Evolutionary conservation across 106 monocot genomes (phyloP), one percentile per base, ranked within the genome.

Genomic region (Acanthochlamys bracteata): DNA sequence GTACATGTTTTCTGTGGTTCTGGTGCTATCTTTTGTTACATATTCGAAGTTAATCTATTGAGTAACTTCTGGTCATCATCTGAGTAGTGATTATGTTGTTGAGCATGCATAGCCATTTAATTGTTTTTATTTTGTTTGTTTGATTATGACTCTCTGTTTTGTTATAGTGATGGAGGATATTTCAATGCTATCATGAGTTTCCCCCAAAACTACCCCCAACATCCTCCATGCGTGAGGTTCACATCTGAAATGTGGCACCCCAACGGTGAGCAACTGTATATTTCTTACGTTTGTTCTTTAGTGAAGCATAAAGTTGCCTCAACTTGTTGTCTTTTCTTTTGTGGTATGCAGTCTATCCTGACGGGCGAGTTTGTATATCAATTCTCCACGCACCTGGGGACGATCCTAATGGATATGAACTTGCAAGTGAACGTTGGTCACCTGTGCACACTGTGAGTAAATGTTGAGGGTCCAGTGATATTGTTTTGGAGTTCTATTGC

Each of bases 341-440:
- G 12, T 26, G 25, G 45, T 66, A 23, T 67, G 22, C 20, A 76
- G 76, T 76, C 22, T 76, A 76, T 57, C 49, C 74, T 24, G 92
- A 93, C 71, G 92, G 92, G 33, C 82, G 88, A 58, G 92, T 93
- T 69, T 93, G 92, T 64, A 93, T 93, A 45, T 93, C 92, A 70
- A 93, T 88, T 69, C 84, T 93, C 60, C 92, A 89, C 83, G 73
- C 84, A 66, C 93, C 93, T 66, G 93, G 93, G 20, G 93, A 93
- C 42, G 93, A 93, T 53, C 93, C 93, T 51, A 82, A 85, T 80
- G 88, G 93, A 57, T 93, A 93, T 74, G 93, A 93, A 69, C 93
- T 93, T 74, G 93, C 93, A 64, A 93, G 93, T 75, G 93, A 93
- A 42, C 84, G 93, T 20, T 93, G 88, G 93, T 82, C 85, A 56